Evolutionary conservation across 768 basidiomycete species (phyloP).

Genomic region (Kwoniella botswanensis): DNA sequence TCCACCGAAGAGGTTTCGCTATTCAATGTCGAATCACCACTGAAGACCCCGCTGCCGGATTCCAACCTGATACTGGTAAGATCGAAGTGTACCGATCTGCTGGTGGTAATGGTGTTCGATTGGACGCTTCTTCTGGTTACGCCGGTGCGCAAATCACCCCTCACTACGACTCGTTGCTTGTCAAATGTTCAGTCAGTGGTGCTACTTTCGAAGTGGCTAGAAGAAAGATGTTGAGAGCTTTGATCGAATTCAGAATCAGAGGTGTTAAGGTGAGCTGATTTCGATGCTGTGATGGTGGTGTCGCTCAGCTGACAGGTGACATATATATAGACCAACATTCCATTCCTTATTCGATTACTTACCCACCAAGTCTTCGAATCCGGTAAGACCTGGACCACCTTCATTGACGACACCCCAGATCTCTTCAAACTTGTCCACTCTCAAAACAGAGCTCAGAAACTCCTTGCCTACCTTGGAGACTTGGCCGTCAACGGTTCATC

Average conservation of each 20-base stretch:
- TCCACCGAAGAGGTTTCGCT: constrained; percentile 93
- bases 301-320: neutral
- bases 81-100: constrained; percentile 99
- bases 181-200: constrained; percentile 93
- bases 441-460: constrained; percentile 97
- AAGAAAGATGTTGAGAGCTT: constrained; percentile 96
- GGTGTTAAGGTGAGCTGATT: constrained; percentile 76
- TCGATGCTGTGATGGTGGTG: neutral
- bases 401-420: constrained; percentile 99
- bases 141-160: constrained; percentile 99
- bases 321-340: constrained; percentile 83
- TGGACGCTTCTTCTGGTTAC: constrained; percentile 96
- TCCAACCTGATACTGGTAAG: constrained; percentile 99
- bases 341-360: constrained; percentile 96
- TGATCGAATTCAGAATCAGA: constrained; percentile 99
- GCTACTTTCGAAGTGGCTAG: constrained; percentile 98
- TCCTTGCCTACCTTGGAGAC: constrained; percentile 95
- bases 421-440: constrained; percentile 97
- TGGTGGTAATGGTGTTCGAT: constrained; percentile 95
- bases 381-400: constrained; percentile 99
- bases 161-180: constrained; percentile 96
- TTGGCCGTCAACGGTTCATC: constrained; percentile 96
- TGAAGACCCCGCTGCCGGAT: constrained; percentile 86
- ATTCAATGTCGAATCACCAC: constrained; percentile 99
- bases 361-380: constrained; percentile 95